phyloP scores from a whole-genome alignment of 2,329 filamentous ascomycete species.

The Aspergillus spinulosporus region DNA sequence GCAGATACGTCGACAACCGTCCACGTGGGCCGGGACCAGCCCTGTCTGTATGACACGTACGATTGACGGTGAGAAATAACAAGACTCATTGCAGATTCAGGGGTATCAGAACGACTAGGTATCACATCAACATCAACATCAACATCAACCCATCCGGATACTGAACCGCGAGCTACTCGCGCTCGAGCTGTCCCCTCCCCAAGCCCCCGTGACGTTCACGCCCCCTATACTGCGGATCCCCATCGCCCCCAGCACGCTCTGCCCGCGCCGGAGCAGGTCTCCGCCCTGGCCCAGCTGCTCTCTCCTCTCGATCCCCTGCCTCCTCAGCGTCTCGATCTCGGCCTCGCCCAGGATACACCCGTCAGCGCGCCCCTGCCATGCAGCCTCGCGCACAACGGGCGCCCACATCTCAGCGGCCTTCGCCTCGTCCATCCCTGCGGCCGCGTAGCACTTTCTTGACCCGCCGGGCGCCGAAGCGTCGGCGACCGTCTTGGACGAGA shows the following conservation, averaged over 20 bases:
- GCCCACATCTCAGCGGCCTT: constrained; percentile 34
- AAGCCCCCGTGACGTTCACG: constrained; percentile 14
- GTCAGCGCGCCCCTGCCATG: constrained; percentile 30
- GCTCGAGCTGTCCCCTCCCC: constrained; percentile 12
- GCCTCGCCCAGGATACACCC: constrained; percentile 19
- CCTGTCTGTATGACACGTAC: no score
- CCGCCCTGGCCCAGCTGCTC: neutral
- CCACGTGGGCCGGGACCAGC: no score
- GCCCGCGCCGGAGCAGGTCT: constrained; percentile 7
- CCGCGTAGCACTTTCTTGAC: constrained; percentile 25
- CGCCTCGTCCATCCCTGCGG: constrained; percentile 25
- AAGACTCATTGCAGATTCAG: no score
- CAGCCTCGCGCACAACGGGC: constrained; percentile 37
- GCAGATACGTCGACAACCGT: no score
- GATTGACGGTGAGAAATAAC: no score
- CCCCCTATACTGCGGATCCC: constrained; percentile 15
- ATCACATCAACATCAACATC: neutral
- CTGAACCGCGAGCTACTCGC: constrained; percentile 7
- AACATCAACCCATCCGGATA: constrained; percentile 5
- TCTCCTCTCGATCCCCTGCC: constrained; percentile 13
- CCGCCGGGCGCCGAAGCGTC: constrained; percentile 1
- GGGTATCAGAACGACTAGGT: no score
- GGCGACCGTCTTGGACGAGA: constrained; percentile 25
- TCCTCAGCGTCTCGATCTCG: constrained; percentile 20
- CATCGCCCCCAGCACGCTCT: constrained; percentile 13